phyloP scores from a whole-genome alignment of 805 yeast genomes.

The Candida ficus region DNA sequence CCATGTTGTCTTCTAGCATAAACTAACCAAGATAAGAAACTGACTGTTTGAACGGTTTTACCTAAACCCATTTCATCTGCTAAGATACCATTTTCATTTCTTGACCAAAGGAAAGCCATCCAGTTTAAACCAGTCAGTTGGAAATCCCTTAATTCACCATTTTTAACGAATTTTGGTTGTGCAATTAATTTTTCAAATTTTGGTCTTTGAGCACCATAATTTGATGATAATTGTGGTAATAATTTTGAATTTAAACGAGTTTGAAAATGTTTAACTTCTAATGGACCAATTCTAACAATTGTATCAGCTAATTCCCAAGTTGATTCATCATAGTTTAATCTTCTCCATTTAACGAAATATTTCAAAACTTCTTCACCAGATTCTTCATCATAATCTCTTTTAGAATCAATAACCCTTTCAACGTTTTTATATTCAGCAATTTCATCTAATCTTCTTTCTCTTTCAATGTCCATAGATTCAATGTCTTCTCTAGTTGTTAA shows the following conservation, averaged over 20 bases:
- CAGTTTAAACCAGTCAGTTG: slow-evolving; percentile 97
- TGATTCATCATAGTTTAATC: slow-evolving; percentile 90
- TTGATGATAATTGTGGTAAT: slow-evolving; percentile 73
- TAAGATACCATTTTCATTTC: slow-evolving; percentile 93
- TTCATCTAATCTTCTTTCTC: slow-evolving; percentile 79
- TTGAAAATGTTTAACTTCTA: slow-evolving; percentile 78
- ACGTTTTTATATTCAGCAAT: slow-evolving; percentile 78
- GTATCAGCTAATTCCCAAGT: slow-evolving; percentile 94
- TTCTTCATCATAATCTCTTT: slow-evolving; percentile 56
- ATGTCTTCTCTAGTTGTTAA: slow-evolving; percentile 84
- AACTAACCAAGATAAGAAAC: slow-evolving; percentile 90
- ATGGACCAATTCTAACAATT: slow-evolving; percentile 80
- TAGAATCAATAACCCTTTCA: slow-evolving; percentile 85
- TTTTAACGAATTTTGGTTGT: slow-evolving; percentile 87
- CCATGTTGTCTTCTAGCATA: slow-evolving; percentile 97
- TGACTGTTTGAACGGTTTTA: slow-evolving; percentile 94
- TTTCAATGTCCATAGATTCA: slow-evolving; percentile 89
- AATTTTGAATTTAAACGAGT: slow-evolving; percentile 78
- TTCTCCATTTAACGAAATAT: slow-evolving; percentile 89
- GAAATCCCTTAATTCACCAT: slow-evolving; percentile 92
- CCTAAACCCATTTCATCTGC: slow-evolving; percentile 99
- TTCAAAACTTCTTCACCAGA: slow-evolving; percentile 59
- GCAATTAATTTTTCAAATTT: slow-evolving; percentile 77
- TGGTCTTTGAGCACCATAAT: slow-evolving; percentile 74
- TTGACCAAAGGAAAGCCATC: slow-evolving; percentile 99